Evolutionary conservation across 208 protist species (phyloP).

Genomic region (Leishmania tropica): DNA sequence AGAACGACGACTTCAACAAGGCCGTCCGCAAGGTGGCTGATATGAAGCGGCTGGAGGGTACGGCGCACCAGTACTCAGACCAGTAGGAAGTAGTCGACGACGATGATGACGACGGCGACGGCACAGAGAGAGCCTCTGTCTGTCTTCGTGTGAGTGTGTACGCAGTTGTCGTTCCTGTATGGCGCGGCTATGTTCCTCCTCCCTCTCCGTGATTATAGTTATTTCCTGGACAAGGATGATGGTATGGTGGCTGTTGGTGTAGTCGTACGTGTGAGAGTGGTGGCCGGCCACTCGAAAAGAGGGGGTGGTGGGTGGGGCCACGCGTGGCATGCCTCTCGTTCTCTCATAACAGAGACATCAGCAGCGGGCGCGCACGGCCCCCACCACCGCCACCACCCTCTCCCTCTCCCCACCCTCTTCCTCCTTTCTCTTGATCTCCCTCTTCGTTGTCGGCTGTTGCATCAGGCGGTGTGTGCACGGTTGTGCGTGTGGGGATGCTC

Average conservation of each 20-base stretch:
- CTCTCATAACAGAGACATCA: not conserved
- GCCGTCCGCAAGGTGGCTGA: conserved; percentile 98
- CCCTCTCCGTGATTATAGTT: not conserved
- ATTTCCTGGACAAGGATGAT: not conserved
- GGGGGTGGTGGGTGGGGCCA: not conserved
- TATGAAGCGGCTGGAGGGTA: conserved; percentile 98
- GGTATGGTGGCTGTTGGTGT: not conserved
- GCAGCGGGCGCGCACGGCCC: not conserved
- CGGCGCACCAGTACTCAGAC: conserved; percentile 86
- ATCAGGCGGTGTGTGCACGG: too few relatives aligned
- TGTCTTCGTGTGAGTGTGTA: not conserved
- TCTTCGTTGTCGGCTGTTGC: not conserved
- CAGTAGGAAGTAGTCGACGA: conserved; percentile 49
- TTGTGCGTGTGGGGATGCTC: too few relatives aligned
- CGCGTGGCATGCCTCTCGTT: not conserved
- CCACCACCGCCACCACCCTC: not conserved
- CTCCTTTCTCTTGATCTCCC: not conserved
- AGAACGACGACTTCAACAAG: conserved; percentile 99
- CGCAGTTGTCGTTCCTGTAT: not conserved
- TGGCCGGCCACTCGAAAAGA: not conserved
- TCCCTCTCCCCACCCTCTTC: not conserved
- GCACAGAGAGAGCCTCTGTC: not conserved
- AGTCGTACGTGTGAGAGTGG: not conserved
- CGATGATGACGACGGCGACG: not conserved
- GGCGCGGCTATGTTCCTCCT: not conserved